phyloP scores from a whole-genome alignment of 345 rosid genomes.

The Physaria fendleri region DNA sequence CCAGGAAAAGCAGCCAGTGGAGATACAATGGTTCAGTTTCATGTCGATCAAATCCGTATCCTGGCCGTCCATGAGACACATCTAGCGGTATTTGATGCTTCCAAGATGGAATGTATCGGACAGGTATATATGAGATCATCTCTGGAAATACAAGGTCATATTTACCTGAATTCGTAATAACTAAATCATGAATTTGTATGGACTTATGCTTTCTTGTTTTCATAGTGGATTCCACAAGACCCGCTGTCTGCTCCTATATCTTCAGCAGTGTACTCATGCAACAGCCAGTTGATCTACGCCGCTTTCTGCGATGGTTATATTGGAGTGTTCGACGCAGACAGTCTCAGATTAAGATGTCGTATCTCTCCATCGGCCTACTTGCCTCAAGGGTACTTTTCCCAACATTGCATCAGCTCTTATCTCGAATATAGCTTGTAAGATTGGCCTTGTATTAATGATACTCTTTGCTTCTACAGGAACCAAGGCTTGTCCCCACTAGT shows the following conservation, averaged over 20 bases:
- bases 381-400: slow-evolving; percentile 42
- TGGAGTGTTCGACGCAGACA: slow-evolving; percentile 74
- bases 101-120: slow-evolving; percentile 68
- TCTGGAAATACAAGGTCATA: slow-evolving; percentile 39
- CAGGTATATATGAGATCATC: slow-evolving; percentile 42
- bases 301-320: slow-evolving; percentile 63
- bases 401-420: not conserved
- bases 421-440: not conserved
- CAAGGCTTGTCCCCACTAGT: slow-evolving; percentile 60
- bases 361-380: slow-evolving; percentile 61
- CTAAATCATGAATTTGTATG: not conserved
- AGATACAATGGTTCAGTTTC: slow-evolving; percentile 76
- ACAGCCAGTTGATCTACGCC: slow-evolving; percentile 70
- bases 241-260: slow-evolving; percentile 61
- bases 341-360: slow-evolving; percentile 61
- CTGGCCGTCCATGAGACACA: slow-evolving; percentile 83
- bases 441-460: not conserved
- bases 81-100: slow-evolving; percentile 68
- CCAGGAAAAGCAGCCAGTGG: slow-evolving; percentile 58
- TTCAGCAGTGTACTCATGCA: slow-evolving; percentile 65
- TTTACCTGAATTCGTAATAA: not conserved
- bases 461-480: slow-evolving; percentile 34
- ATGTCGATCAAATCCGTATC: slow-evolving; percentile 61
- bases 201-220: slow-evolving; percentile 7
- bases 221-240: slow-evolving; percentile 80